Base-by-base conservation (phyloP, 2,329 filamentous ascomycete species). In the Penicillium sumatraense region DNA sequence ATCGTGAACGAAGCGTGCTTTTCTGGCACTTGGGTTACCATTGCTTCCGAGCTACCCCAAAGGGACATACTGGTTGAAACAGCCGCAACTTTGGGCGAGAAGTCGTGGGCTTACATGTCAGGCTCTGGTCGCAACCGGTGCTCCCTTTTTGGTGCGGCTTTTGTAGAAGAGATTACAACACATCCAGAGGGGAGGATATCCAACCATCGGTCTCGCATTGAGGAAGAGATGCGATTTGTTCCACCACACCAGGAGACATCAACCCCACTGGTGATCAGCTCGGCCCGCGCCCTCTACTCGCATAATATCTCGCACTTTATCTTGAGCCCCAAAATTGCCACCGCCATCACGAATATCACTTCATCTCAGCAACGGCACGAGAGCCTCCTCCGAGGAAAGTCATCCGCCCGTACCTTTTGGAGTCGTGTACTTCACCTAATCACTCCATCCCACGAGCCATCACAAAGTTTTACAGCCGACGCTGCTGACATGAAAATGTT, bases 251-350 rank as follows among this genome's bases (percentile, higher is more conserved):
- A 47, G 26, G 13, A 49, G 21, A 49, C 46, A 3, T 49, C 46
- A 14, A 49, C 46, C 21, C 46, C 31, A 7, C 27, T 49, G 4
- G 27, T 24, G 14, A n/a, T 49, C 46, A 27, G 29, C 46, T 49
- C 46, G 16, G 14, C 29, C 46, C 46, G 46, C 16, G 31, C 46
- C 14, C 46, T 49, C 26, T 26, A 36, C 4, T 49, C 46, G 8
- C 21, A 49, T 14, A 49, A 49, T 38, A 49, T 35, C 18, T 36
- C 46, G 16, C 46, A 49, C 29, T 49, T 49, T 18, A 29, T 49
- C 6, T 29, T 49, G 11, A 35, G 29, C 9, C 46, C 29, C 13
- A 49, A 29, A 36, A 46, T 52, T 27, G 41, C 50, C 5, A 52
- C 41, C 9, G 41, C 40, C 29, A 52, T 52, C 31, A 52, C 33